Evolutionary conservation across 371 early-diverging fungal genomes (phyloP), one percentile per base, ranked within the genome.

Genomic region (Choanephora cucurbitarum): DNA sequence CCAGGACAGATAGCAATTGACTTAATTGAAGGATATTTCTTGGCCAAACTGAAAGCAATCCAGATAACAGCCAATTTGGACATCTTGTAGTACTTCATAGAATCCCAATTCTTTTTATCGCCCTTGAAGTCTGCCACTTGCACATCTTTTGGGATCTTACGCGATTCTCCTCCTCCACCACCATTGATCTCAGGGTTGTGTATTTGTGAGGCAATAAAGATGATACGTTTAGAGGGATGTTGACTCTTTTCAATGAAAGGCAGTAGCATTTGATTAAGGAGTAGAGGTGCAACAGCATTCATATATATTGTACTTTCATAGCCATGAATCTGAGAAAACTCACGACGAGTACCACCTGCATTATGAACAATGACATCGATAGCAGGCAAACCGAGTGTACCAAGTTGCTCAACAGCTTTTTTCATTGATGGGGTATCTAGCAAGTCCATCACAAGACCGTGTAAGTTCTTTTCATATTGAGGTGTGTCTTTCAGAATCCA

Each of bases 201-300:
- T 3, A 76, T 43, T 6, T 59, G 58, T 1, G 76, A 76, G 3
- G 64, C 62, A 14, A 76, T 68, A 51, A 72, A 72, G 2, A 72
- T 14, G 18, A 76, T 62, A 14, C 70, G 66, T 34, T 50, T 45
- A 14, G 34, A 39, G 44, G 51, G 51, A 31, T 57, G 46, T 6
- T 32, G 42, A 44, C 55, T 47, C 9, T 68, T 49, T 47, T 70
- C 52, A 9, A 69, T 41, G 11, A 33, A 45, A 1, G 73, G 73
- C 22, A 68, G 18, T 11, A 76, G 28, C 8, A 63, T 46, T 28
- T 46, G 24, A 0, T 66, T 67, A 18, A 76, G 46, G 34, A 68
- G 72, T 19, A 72, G 49, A n/a, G 76, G 73, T n/a, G 64, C 68
- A 6, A 76, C 56, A 1, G 69, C 62, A 21, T 76, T 76, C 34